Conservation (phyloP, 768 basidiomycete genomes). For the Cubamyces sp. region DNA sequence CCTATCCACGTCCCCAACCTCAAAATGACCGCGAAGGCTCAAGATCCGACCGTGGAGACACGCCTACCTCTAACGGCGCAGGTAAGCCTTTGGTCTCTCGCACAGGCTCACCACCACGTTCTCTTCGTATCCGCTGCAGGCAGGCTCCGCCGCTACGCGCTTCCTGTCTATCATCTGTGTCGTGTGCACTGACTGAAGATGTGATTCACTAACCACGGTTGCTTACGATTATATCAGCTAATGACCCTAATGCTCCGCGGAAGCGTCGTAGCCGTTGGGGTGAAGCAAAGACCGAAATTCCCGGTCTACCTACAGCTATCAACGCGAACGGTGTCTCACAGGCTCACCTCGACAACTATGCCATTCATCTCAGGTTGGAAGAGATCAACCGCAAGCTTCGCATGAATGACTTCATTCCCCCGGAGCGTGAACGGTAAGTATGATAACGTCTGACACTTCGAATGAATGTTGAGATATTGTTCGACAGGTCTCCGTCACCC, state of each 20-base stretch:
- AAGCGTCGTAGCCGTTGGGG: conserved; percentile 99
- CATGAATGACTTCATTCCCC: conserved; percentile 93
- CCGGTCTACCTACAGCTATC: conserved; percentile 93
- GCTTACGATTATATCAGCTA: conserved; percentile 24
- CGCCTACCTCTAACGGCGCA: conserved; percentile 58
- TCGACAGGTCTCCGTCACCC: conserved; percentile 85
- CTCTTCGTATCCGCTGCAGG: conserved; percentile 23
- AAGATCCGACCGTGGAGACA: conserved; percentile 70
- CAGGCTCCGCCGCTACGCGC: conserved; percentile 23
- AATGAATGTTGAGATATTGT: conserved; percentile 7
- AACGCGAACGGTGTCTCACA: conserved; percentile 92
- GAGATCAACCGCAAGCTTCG: conserved; percentile 96
- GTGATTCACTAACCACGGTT: conserved; percentile 63
- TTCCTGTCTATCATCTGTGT: conserved; percentile 24
- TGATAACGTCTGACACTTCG: neutral
- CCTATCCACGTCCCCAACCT: conserved; percentile 70
- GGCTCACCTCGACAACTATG: conserved; percentile 96
- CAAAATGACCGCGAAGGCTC: conserved; percentile 56
- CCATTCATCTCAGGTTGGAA: conserved; percentile 92
- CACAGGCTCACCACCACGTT: conserved; percentile 21
- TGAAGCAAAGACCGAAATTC: conserved; percentile 88
- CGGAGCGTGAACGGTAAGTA: conserved; percentile 87
- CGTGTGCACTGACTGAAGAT: conserved; percentile 38
- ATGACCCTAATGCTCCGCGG: conserved; percentile 84
- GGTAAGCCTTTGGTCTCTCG: conserved; percentile 60